Base-by-base conservation (phyloP, 192 early-diverging fungal species). In the Coemansia sp. region DNA sequence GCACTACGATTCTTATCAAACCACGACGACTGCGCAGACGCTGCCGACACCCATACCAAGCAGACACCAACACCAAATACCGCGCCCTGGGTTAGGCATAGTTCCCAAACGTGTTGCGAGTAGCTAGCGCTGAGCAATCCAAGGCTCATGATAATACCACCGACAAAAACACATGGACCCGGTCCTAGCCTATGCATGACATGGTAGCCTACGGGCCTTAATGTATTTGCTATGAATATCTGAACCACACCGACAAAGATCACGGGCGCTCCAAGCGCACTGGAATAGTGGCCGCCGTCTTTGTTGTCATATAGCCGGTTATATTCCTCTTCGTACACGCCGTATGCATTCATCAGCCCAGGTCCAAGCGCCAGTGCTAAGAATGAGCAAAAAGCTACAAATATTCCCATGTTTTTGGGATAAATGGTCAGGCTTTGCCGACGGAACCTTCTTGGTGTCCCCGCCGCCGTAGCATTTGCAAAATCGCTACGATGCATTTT, bases 41-140 rank as follows among this genome's bases (percentile, higher is more conserved):
- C 79, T 0, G 85, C 85, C 3, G 89, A 84, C 46, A 87, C 85
- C 73, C 88, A 92, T 9, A 75, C 78, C 63, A 92, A 62, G 41
- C 76, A 78, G 9, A 69, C 80, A 21, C 89, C 89, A 4, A 87
- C 10, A 7, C 91, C 91, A 61, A 86, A 91, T n/a, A 92, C 36
- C 11, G 88, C 18, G 14, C 91, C 91, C 57, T 92, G 91, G 0
- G 87, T 75, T 12, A 92, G 60, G 59, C 86, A 90, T 16, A 92
- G 55, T 21, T 90, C 87, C 91, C 91, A 92, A 0, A 90, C 46
- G 21, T 87, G 56, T 0, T 73, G 86, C 1, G 87, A 67, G 62
- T 87, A 91, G 44, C 85, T 86, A 14, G 88, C 86, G 0, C 84
- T 46, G 33, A 90, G 63, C n/a, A 90, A 64, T 1, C 89, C 89